Evolutionary conservation across 495 filamentous ascomycete species (phyloP).

Genomic region (Geoglossum glabrum): DNA sequence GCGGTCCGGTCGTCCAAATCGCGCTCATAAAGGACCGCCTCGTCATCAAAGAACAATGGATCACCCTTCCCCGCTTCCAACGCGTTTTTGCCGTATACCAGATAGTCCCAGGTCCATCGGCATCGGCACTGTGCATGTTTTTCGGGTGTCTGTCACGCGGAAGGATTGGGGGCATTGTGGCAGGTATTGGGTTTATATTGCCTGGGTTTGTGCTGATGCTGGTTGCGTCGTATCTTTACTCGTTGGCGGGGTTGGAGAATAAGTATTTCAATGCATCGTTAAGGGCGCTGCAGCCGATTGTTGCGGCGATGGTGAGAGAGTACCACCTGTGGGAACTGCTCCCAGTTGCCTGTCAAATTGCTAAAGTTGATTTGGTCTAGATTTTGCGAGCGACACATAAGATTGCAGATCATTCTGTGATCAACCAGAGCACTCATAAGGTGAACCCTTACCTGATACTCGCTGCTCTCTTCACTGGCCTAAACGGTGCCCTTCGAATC

Average conservation of each 20-base stretch:
- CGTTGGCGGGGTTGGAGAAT: conserved; percentile 16
- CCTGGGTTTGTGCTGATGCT: conserved; percentile 21
- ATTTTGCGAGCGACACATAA: conserved; percentile 18
- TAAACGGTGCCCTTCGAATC: conserved; percentile 18
- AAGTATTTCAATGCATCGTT: conserved; percentile 19
- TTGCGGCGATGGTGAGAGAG: conserved; percentile 18
- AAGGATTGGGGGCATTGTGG: conserved; percentile 18
- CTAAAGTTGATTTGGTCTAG: too few species aligned
- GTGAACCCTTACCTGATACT: conserved; percentile 17
- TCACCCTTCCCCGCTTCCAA: conserved; percentile 17
- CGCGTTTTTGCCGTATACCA: conserved; percentile 22
- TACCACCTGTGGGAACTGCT: not conserved
- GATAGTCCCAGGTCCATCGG: conserved; percentile 19
- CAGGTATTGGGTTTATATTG: conserved; percentile 18
- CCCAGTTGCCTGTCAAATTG: not conserved
- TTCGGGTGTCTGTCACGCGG: conserved; percentile 20
- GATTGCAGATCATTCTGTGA: conserved; percentile 17
- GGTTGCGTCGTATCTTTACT: conserved; percentile 17
- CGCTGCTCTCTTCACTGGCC: conserved; percentile 17
- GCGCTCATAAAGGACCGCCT: conserved; percentile 19
- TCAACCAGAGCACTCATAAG: conserved; percentile 14
- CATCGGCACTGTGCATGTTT: conserved; percentile 21
- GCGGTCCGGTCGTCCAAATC: conserved; percentile 22
- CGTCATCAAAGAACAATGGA: conserved; percentile 20
- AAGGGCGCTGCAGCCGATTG: conserved; percentile 19